These are phyloP conservation scores for Physcomitrellopsis africana DNA, from an alignment of 225 moss, liverwort and hornwort species.

Conservation along the genomic window DNA sequence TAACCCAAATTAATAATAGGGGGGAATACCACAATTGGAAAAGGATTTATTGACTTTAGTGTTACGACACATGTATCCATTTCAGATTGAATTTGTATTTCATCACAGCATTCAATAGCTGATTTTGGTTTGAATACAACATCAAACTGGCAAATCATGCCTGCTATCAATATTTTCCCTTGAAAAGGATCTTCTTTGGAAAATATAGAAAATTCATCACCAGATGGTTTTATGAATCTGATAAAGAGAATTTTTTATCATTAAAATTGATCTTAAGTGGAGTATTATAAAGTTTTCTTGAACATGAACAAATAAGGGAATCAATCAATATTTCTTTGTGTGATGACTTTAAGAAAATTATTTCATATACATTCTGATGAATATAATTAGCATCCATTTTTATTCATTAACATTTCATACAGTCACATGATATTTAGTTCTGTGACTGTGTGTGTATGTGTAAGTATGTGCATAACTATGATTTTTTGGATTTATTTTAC, in stretches of 20 bases:
- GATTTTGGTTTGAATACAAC: conserved; percentile 62
- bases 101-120: conserved; percentile 43
- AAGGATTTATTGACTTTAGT: conserved; percentile 71
- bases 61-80: conserved; percentile 60
- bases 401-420: too few relatives aligned
- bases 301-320: too few relatives aligned
- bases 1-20: conserved; percentile 62
- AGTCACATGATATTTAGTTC: too few relatives aligned
- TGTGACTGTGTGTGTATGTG: too few relatives aligned
- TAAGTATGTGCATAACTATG: too few relatives aligned
- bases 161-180: conserved; percentile 72
- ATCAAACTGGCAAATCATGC: conserved; percentile 74
- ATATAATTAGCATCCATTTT: too few relatives aligned
- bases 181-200: conserved; percentile 82
- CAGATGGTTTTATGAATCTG: conserved; percentile 77
- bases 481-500: conserved; percentile 29
- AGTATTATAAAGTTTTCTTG: too few relatives aligned
- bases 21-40: conserved; percentile 71
- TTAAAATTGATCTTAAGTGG: too few relatives aligned
- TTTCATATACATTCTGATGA: too few relatives aligned
- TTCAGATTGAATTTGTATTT: conserved; percentile 59
- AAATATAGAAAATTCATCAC: conserved; percentile 54
- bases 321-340: too few relatives aligned
- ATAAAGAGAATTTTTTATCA: too few relatives aligned
- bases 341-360: too few relatives aligned